phyloP scores from a whole-genome alignment of 257 asterid species.

The Ligustrum vulgare region DNA sequence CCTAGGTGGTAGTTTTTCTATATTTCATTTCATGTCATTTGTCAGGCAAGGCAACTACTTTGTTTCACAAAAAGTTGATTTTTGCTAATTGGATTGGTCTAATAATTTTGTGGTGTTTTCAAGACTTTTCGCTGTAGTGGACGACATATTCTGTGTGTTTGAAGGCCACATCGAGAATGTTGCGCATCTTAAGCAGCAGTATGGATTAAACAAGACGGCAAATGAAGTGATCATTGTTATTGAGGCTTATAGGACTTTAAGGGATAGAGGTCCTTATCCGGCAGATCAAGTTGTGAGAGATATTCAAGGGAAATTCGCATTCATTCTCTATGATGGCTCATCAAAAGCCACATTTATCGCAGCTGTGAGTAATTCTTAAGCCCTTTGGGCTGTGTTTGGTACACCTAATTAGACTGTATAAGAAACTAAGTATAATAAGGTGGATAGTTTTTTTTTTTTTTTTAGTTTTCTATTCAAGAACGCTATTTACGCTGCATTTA shows the following conservation, averaged over 20 bases:
- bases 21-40: too few species aligned
- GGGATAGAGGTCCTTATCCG: slow-evolving; percentile 98
- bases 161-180: slow-evolving; percentile 90
- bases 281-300: slow-evolving; percentile 91
- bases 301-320: slow-evolving; percentile 80
- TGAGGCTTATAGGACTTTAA: slow-evolving; percentile 89
- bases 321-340: slow-evolving; percentile 65
- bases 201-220: slow-evolving; percentile 83
- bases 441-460: background rate
- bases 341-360: slow-evolving; percentile 65
- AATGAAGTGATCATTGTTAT: slow-evolving; percentile 84
- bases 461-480: background rate
- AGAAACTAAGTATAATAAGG: background rate
- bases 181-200: slow-evolving; percentile 91
- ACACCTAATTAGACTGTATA: too few species aligned
- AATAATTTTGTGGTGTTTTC: background rate
- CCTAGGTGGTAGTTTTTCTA: too few species aligned
- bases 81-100: background rate
- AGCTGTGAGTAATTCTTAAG: slow-evolving; percentile 50
- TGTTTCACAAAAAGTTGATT: too few species aligned
- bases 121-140: slow-evolving; percentile 83
- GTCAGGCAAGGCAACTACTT: too few species aligned
- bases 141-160: slow-evolving; percentile 90
- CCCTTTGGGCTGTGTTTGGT: background rate
- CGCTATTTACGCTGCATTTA: background rate